phyloP scores from a whole-genome alignment of 768 basidiomycete genomes.

The Cystofilobasidium macerans region DNA sequence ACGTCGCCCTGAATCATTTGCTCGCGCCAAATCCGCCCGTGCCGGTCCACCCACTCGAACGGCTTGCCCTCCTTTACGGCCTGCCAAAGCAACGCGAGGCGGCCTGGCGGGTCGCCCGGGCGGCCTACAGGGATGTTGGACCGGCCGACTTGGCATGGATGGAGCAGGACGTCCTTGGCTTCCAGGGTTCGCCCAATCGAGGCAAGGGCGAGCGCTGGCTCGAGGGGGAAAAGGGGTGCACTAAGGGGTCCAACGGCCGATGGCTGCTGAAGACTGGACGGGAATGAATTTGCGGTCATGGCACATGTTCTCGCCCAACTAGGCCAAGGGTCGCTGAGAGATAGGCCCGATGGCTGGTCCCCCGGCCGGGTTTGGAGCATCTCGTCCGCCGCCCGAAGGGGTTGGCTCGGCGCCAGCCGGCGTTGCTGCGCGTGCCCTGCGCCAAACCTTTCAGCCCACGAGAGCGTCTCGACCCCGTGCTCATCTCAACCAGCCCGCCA shows the following conservation, averaged over 20 bases:
- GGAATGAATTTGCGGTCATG: not conserved
- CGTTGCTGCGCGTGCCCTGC: too few relatives aligned
- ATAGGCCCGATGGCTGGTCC: too few relatives aligned
- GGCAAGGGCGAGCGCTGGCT: not conserved
- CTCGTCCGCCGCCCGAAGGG: too few relatives aligned
- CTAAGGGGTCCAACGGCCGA: not conserved
- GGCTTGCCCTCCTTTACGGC: not conserved
- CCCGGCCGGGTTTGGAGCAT: too few relatives aligned
- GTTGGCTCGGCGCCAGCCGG: too few relatives aligned
- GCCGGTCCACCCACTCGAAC: conserved; percentile 10
- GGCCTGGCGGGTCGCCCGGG: not conserved
- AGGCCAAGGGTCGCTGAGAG: too few relatives aligned
- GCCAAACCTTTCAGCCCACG: too few relatives aligned
- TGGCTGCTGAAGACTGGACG: conserved; percentile 4
- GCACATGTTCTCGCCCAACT: too few relatives aligned
- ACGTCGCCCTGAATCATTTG: not conserved
- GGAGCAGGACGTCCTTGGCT: not conserved
- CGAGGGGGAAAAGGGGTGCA: conserved; percentile 8
- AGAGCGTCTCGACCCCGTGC: too few relatives aligned
- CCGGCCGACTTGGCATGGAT: not conserved
- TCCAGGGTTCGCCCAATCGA: too few relatives aligned
- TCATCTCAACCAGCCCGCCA: too few relatives aligned
- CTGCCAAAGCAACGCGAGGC: not conserved
- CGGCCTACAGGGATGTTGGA: conserved; percentile 6
- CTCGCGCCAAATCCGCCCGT: not conserved